Percentiles rank a stretch among this genome's conserved stretches.
Conservation (phyloP, 371 early-diverging fungal species). For the Lichtheimia ornata region DNA sequence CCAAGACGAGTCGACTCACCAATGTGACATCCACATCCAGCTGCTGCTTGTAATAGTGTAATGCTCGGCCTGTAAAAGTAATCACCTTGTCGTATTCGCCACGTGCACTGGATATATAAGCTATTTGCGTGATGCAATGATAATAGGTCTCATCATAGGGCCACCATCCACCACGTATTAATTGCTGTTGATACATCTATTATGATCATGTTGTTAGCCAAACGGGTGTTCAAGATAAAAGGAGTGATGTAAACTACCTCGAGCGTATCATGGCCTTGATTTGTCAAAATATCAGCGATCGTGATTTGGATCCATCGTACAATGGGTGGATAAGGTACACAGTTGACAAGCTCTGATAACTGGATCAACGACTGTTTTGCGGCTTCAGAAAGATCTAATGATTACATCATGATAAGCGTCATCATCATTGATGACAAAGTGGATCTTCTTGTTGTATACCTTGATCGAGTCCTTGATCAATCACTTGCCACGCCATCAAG, state of each 20-base stretch:
- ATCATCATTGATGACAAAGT: too few relatives aligned
- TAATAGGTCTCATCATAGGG: constrained; percentile 3
- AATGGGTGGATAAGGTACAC: neutral
- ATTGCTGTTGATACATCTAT: constrained; percentile 1
- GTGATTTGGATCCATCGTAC: constrained; percentile 4
- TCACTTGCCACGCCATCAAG: constrained; percentile 7
- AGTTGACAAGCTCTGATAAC: constrained; percentile 1
- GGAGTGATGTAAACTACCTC: neutral
- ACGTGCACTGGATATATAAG: neutral
- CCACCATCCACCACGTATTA: neutral
- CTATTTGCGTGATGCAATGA: constrained; percentile 3
- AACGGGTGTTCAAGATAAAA: too few relatives aligned
- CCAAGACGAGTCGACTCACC: neutral
- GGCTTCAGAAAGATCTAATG: neutral
- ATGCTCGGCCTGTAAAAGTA: neutral
- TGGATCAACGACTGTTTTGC: neutral
- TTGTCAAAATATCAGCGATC: constrained; percentile 8
- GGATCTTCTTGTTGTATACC: too few relatives aligned
- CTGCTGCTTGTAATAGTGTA: constrained; percentile 1
- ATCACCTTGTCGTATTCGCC: constrained; percentile 5
- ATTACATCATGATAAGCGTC: neutral
- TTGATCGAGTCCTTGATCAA: neutral
- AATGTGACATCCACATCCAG: neutral
- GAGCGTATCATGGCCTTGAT: constrained; percentile 2
- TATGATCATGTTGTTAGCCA: neutral